A percentile compares a stretch with the other conserved stretches of the same genome.
Evolutionary conservation across 2,329 filamentous ascomycete species (phyloP).

Genomic region (Kalaharituber pfeilii): DNA sequence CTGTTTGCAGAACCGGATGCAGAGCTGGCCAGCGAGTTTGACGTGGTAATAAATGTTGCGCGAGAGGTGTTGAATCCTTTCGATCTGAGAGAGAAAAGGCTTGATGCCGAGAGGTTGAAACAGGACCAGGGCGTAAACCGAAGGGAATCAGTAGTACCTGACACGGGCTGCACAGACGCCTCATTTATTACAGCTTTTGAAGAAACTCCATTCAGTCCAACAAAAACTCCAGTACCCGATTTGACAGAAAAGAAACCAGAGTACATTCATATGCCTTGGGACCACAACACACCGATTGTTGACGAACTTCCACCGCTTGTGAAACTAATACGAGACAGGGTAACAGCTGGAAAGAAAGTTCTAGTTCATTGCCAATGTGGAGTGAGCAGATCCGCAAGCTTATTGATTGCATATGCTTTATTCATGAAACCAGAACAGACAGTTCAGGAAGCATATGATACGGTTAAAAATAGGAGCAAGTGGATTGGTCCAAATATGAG

Average conservation of each 20-base stretch:
- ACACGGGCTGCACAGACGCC: conserved; percentile 40
- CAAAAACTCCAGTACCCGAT: conserved; percentile 33
- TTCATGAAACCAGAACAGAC: conserved; percentile 60
- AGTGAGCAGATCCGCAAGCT: conserved; percentile 65
- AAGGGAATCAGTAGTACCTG: conserved; percentile 31
- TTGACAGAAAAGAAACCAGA: conserved; percentile 43
- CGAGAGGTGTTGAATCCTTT: conserved; percentile 69
- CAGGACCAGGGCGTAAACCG: conserved; percentile 15
- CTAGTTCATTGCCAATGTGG: conserved; percentile 75
- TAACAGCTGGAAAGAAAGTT: conserved; percentile 57
- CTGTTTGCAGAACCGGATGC: conserved; percentile 65
- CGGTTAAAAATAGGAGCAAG: conserved; percentile 60
- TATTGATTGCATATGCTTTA: conserved; percentile 72
- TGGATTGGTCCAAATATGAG: conserved; percentile 92
- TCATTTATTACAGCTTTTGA: conserved; percentile 47
- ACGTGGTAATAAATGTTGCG: conserved; percentile 71
- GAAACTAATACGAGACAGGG: conserved; percentile 55
- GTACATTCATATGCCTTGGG: conserved; percentile 76
- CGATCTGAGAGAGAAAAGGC: conserved; percentile 14
- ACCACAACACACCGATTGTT: conserved; percentile 74
- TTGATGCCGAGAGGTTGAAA: conserved; percentile 25
- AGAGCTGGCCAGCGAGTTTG: conserved; percentile 58
- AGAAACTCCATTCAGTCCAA: conserved; percentile 28
- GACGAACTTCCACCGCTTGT: conserved; percentile 58
- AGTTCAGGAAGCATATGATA: conserved; percentile 69